phyloP scores from a whole-genome alignment of 2,329 filamentous ascomycete species.

The Talaromyces islandicus region DNA sequence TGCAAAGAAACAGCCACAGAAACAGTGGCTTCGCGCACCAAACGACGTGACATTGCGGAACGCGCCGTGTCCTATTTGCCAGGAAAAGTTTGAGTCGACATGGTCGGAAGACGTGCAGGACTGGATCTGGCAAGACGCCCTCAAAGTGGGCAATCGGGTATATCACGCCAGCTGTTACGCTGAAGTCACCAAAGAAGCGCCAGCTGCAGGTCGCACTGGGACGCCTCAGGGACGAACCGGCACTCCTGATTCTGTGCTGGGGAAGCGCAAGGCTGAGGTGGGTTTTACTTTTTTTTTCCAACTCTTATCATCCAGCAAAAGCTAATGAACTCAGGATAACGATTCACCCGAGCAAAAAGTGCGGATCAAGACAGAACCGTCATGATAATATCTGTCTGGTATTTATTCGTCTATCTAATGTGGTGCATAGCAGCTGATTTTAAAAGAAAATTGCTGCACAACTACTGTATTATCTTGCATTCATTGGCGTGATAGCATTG shows the following conservation, averaged over 20 bases:
- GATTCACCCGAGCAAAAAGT: slow-evolving; percentile 31
- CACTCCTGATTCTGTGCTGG: slow-evolving; percentile 61
- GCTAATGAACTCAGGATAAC: slow-evolving; percentile 17
- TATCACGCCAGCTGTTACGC: slow-evolving; percentile 88
- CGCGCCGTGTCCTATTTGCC: slow-evolving; percentile 84
- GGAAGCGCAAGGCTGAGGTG: slow-evolving; percentile 70
- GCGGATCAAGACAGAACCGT: slow-evolving; percentile 36
- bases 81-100: slow-evolving; percentile 86
- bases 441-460: not conserved
- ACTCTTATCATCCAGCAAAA: not conserved
- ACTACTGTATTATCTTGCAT: not conserved
- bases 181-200: slow-evolving; percentile 67
- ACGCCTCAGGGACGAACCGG: slow-evolving; percentile 35
- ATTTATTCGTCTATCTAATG: not conserved
- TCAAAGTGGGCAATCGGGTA: slow-evolving; percentile 68
- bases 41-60: slow-evolving; percentile 69
- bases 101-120: slow-evolving; percentile 93
- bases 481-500: not conserved
- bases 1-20: slow-evolving; percentile 52
- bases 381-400: slow-evolving; percentile 16
- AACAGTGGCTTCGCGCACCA: slow-evolving; percentile 75
- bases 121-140: slow-evolving; percentile 92
- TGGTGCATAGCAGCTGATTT: not conserved
- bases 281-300: slow-evolving; percentile 11
- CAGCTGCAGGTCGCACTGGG: slow-evolving; percentile 23